Evolutionary conservation across 139 green algal species (phyloP).

Genomic region (Haematococcus sp.): DNA sequence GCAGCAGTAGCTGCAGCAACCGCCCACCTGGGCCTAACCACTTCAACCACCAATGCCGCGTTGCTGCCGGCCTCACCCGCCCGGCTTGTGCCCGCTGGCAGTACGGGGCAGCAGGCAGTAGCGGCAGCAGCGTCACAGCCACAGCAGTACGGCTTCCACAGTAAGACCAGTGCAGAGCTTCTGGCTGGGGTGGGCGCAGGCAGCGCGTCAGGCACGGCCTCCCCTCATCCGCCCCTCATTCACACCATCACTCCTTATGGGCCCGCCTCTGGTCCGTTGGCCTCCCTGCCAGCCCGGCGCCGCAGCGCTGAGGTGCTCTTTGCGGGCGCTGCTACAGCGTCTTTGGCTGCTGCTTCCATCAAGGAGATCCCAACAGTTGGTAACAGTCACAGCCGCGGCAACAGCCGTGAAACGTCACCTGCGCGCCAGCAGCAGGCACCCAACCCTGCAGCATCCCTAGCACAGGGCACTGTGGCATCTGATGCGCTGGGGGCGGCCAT

Average conservation of each 20-base stretch:
- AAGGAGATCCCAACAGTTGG: no score
- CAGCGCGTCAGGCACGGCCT: neutral
- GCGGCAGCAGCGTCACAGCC: conserved; percentile 9
- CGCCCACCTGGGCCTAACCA: neutral
- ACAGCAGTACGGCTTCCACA: neutral
- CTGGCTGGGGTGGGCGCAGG: neutral
- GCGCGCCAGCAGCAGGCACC: no score
- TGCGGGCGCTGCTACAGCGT: neutral
- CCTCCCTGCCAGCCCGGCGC: conserved; percentile 8
- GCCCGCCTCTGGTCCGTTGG: conserved; percentile 4
- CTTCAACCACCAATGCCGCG: neutral
- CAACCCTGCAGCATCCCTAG: no score
- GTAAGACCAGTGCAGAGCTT: neutral
- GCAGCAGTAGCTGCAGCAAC: neutral
- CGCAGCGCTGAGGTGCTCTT: conserved; percentile 10
- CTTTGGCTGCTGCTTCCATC: neutral
- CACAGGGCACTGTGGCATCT: no score
- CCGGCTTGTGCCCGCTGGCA: neutral
- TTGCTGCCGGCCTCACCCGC: no score
- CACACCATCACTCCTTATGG: neutral
- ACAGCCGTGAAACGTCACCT: no score
- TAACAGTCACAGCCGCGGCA: no score
- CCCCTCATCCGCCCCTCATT: neutral
- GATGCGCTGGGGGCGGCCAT: neutral
- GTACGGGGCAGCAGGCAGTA: neutral